Conservation (phyloP, 2,329 filamentous ascomycete species). For the Alternaria gaisen region DNA sequence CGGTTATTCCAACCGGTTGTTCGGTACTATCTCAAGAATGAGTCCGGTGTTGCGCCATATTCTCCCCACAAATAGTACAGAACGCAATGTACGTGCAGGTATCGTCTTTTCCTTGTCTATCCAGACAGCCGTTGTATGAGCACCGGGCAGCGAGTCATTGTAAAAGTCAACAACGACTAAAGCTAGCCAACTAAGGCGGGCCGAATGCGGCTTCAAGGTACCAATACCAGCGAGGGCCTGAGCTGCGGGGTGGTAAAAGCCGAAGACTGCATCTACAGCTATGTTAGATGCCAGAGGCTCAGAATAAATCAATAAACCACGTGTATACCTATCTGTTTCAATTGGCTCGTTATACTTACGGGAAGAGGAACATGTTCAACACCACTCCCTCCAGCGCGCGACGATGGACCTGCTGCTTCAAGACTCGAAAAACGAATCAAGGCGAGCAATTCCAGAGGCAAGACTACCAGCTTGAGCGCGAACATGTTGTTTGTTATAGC, state of each 20-base stretch:
- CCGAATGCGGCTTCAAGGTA: constrained; percentile 1
- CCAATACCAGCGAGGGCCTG: background rate
- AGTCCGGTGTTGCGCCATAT: background rate
- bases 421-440: background rate
- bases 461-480: background rate
- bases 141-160: background rate
- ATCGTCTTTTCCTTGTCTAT: background rate
- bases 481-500: background rate
- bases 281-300: background rate
- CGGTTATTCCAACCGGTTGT: background rate
- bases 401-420: background rate
- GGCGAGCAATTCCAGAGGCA: background rate
- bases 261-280: background rate
- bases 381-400: background rate
- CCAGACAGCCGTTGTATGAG: background rate
- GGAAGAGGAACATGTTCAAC: background rate
- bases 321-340: background rate
- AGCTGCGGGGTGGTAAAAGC: background rate
- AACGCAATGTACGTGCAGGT: background rate
- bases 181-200: background rate
- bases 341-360: constrained; percentile 2
- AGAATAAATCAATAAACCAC: background rate
- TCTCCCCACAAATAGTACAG: background rate
- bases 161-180: background rate
- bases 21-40: background rate